Conservation (phyloP, 805 yeast genomes). For the Ogataea paraovalis region DNA sequence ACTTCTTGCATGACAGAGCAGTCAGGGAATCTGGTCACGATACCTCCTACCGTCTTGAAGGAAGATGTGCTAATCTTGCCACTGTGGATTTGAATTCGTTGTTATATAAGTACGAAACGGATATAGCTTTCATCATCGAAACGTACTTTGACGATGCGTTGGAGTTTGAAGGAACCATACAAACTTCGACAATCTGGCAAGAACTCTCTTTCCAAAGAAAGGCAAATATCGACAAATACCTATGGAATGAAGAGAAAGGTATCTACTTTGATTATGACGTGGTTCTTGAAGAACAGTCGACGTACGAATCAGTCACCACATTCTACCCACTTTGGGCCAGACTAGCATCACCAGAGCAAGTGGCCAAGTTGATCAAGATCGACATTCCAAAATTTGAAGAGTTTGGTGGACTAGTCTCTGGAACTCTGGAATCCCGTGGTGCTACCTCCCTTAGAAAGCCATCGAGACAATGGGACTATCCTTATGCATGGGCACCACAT, state of each 20-base stretch:
- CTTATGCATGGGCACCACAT: slow-evolving; percentile 98
- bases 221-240: slow-evolving; percentile 53
- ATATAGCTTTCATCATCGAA: slow-evolving; percentile 65
- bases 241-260: slow-evolving; percentile 81
- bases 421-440: slow-evolving; percentile 74
- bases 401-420: slow-evolving; percentile 85
- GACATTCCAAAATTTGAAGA: slow-evolving; percentile 72
- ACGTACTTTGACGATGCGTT: slow-evolving; percentile 51
- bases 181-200: slow-evolving; percentile 54
- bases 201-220: slow-evolving; percentile 53
- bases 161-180: slow-evolving; percentile 39
- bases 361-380: slow-evolving; percentile 50
- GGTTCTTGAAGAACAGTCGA: slow-evolving; percentile 47
- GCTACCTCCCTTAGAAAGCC: slow-evolving; percentile 66
- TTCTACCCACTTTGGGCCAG: slow-evolving; percentile 93
- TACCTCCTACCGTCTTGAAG: slow-evolving; percentile 86
- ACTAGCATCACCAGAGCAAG: slow-evolving; percentile 63
- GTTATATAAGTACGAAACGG: slow-evolving; percentile 84
- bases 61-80: slow-evolving; percentile 82
- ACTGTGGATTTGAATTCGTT: slow-evolving; percentile 86
- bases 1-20: slow-evolving; percentile 87
- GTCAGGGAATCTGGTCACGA: slow-evolving; percentile 97
- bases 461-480: slow-evolving; percentile 97
- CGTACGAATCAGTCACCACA: slow-evolving; percentile 82
- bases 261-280: slow-evolving; percentile 84